Evolutionary conservation across 202 grass and related monocot species (phyloP).

Genomic region (Musa balbisiana): DNA sequence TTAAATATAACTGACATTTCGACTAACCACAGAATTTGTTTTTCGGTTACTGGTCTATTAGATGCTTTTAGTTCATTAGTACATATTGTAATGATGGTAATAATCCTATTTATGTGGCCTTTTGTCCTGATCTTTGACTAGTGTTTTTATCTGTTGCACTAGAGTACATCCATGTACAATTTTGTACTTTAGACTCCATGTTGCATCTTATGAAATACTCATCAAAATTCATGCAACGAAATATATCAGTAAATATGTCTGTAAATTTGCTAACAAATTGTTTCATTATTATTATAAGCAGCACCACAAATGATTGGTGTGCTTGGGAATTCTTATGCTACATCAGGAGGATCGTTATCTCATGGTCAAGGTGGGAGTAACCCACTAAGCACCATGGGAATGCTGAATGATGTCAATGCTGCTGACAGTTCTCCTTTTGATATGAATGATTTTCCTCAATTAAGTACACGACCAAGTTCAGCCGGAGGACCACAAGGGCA

Average conservation of each 20-base stretch:
- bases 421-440: constrained; percentile 77
- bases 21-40: too few relatives aligned
- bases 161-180: background rate
- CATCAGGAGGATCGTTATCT: constrained; percentile 71
- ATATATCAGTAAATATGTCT: constrained; percentile 8
- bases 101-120: too few relatives aligned
- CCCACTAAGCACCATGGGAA: constrained; percentile 75
- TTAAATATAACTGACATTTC: too few relatives aligned
- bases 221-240: background rate
- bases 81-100: too few relatives aligned
- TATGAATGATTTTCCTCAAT: constrained; percentile 98
- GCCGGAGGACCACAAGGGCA: constrained; percentile 91
- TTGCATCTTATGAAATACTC: background rate
- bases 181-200: background rate
- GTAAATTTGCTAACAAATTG: constrained; percentile 14
- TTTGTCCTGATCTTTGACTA: too few relatives aligned
- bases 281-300: constrained; percentile 35
- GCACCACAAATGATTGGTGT: constrained; percentile 76
- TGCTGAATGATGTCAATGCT: constrained; percentile 78
- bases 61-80: too few relatives aligned
- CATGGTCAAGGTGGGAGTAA: constrained; percentile 81
- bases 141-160: too few relatives aligned
- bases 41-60: too few relatives aligned
- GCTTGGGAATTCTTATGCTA: constrained; percentile 78
- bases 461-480: constrained; percentile 86